Evolutionary conservation across 495 filamentous ascomycete genomes (phyloP).

Genomic region (Penicillium cataractarum): DNA sequence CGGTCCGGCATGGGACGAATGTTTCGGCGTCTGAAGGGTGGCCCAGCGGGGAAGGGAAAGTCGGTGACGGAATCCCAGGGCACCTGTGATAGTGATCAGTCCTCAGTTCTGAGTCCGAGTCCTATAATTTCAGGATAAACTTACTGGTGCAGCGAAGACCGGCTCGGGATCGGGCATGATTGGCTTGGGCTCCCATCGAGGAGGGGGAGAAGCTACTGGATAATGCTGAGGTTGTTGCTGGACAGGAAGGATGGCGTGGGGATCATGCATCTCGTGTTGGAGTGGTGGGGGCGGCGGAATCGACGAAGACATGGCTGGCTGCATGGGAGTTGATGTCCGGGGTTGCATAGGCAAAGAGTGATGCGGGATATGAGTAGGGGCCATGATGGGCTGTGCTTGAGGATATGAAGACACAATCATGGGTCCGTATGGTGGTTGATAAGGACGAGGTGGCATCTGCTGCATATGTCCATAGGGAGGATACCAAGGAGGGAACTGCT

Average conservation of each 20-base stretch:
- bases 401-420: conserved; percentile 57
- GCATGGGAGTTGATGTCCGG: conserved; percentile 46
- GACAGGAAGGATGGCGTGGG: conserved; percentile 33
- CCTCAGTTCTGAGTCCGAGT: too few species aligned
- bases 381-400: conserved; percentile 46
- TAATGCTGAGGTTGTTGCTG: conserved; percentile 34
- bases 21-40: conserved; percentile 45
- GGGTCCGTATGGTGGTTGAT: conserved; percentile 48
- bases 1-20: conserved; percentile 40
- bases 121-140: conserved; percentile 34
- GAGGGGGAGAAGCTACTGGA: conserved; percentile 36
- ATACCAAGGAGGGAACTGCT: conserved; percentile 52
- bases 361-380: conserved; percentile 43
- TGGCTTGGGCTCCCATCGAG: conserved; percentile 33
- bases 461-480: conserved; percentile 53
- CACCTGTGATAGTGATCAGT: conserved; percentile 50
- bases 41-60: conserved; percentile 62
- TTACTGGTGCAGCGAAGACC: conserved; percentile 68
- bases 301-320: conserved; percentile 47
- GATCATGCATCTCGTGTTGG: conserved; percentile 36
- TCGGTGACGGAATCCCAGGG: conserved; percentile 83
- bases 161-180: conserved; percentile 25
- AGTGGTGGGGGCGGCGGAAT: conserved; percentile 30
- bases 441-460: conserved; percentile 46
- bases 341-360: conserved; percentile 43